Base-by-base conservation (phyloP, 2,329 filamentous ascomycete genomes). In the Talaromyces sp. region DNA sequence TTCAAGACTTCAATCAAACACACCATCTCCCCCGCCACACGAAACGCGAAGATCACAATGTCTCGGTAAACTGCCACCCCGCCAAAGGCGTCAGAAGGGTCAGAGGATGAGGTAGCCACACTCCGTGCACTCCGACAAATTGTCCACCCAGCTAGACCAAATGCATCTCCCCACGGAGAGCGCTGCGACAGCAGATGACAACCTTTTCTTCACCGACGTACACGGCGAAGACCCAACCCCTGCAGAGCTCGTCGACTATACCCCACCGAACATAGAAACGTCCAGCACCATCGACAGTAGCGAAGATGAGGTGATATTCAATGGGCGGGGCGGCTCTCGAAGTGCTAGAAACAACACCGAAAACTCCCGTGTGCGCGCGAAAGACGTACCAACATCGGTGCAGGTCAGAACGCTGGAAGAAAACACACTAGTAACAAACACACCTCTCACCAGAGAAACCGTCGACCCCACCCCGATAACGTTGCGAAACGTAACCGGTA, bases 261-360 rank as follows among this genome's bases (percentile, higher is more conserved):
- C 47, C 25, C 59, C 30, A 53, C 15, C 57, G 22, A 25, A 22
- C 13, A 2, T 8, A 10, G 19, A 7, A 7, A 36, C 25, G 13
- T 39, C 27, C 9, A 75, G 76, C 1, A 69, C 70, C 7, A 82
- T 82, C 0, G 81, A 85, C 65, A 90, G 88, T 0, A 89, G 88
- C 68, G 89, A 90, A 55, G 91, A 96, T 53, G 75, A 78, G 61
- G 69, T 78, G 36, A 71, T 78, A 7, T 78, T 78, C 54, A 68
- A 63, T 22, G 76, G 75, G 22, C 70, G 76, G 30, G 53, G 55
- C 9, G 57, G 39, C 5, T 10, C 39, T 44, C 42, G 27, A 36
- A 33, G 27, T 11, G 17, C 47, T 11, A 27, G 58, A 60, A 69
- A 64, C 19, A 69, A 62, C n/a, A 70, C 4, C 67, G 55, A 62